Evolutionary conservation across 345 rosid species (phyloP).

Genomic region (Rhodomyrtus tomentosa): DNA sequence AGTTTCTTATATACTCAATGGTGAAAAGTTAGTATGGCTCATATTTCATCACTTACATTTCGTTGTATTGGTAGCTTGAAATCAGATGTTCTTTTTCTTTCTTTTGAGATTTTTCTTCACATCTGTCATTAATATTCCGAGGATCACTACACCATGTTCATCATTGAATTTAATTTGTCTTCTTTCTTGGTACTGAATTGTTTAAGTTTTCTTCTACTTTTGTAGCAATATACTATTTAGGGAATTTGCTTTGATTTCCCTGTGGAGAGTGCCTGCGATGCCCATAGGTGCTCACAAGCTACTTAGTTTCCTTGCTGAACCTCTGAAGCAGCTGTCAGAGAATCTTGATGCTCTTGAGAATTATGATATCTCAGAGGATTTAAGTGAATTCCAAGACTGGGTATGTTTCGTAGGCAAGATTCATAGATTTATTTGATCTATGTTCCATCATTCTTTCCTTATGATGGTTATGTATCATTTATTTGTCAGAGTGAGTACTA

Average conservation of each 20-base stretch:
- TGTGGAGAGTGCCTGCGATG: conserved; percentile 98
- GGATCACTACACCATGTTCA: too few relatives aligned
- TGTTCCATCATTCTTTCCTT: not conserved
- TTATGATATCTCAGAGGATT: conserved; percentile 51
- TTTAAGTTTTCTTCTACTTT: not conserved
- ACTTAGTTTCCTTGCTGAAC: conserved; percentile 95
- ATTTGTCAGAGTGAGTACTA: conserved; percentile 65
- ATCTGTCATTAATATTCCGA: too few relatives aligned
- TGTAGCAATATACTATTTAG: conserved; percentile 84
- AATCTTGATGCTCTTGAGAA: conserved; percentile 42
- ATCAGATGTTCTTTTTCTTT: not conserved
- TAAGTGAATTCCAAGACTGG: conserved; percentile 94
- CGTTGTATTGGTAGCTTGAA: not conserved
- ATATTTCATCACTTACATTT: not conserved
- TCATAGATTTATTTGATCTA: conserved; percentile 3
- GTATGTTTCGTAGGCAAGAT: conserved; percentile 17
- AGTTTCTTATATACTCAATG: not conserved
- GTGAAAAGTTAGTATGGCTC: not conserved
- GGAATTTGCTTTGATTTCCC: conserved; percentile 89
- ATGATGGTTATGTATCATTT: not conserved
- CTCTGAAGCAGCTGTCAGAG: conserved; percentile 89
- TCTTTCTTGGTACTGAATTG: not conserved
- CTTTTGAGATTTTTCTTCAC: not conserved
- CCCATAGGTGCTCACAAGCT: conserved; percentile 92
- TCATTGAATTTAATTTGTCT: not conserved